phyloP scores from a whole-genome alignment of 2,329 filamentous ascomycete species.

The Shiraia sp. region DNA sequence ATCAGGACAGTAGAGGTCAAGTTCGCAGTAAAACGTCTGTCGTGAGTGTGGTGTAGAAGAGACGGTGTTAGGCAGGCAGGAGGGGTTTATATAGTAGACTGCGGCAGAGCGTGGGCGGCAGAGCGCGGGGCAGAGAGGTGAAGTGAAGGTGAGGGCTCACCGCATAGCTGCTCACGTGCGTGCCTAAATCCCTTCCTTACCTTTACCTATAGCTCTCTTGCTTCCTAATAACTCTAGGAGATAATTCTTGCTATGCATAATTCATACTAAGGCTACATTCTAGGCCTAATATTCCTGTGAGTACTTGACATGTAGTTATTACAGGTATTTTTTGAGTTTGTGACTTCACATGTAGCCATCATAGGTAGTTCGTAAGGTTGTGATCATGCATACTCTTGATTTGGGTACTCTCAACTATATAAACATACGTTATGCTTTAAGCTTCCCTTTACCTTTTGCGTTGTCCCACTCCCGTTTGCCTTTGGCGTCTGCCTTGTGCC shows the following conservation, averaged over 20 bases:
- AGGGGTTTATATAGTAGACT: neutral
- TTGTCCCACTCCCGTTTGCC: slow-evolving; percentile 35
- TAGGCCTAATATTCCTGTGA: too few species aligned
- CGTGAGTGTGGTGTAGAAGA: neutral
- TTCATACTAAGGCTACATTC: too few species aligned
- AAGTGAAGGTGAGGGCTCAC: slow-evolving; percentile 10
- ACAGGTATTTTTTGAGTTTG: too few species aligned
- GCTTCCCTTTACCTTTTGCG: slow-evolving; percentile 26
- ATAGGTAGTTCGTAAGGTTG: too few species aligned
- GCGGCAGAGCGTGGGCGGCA: too few species aligned
- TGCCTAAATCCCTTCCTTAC: neutral
- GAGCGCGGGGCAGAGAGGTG: neutral
- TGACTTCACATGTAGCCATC: too few species aligned
- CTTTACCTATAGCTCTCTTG: neutral
- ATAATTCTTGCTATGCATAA: neutral
- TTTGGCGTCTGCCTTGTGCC: slow-evolving; percentile 65
- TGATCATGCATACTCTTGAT: neutral
- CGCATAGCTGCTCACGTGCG: too few species aligned
- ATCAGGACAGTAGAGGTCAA: too few species aligned
- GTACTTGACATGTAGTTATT: too few species aligned
- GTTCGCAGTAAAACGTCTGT: neutral
- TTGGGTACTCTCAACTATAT: neutral
- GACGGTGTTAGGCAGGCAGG: neutral
- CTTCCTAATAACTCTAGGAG: neutral
- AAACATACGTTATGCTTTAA: slow-evolving; percentile 9